Base-by-base conservation (phyloP, 2,329 filamentous ascomycete species). In the Hypoxylon sp. region DNA sequence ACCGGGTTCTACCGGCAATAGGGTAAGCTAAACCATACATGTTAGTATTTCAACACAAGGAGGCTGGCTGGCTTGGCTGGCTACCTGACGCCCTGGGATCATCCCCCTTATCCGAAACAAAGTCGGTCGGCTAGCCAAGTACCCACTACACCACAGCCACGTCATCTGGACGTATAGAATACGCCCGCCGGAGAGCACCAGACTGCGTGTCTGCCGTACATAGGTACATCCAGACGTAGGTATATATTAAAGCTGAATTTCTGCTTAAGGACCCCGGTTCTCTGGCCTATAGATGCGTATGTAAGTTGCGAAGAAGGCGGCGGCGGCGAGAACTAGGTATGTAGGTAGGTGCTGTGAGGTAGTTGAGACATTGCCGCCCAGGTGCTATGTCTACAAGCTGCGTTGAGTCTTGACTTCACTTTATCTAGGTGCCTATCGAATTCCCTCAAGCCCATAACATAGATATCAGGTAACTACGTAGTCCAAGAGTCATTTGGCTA, bases 71-170 rank as follows among this genome's bases (percentile, higher is more conserved):
- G 40, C 37, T 42, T 35, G 33, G 31, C 37, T 17, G 13, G 13
- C 35, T 37, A 37, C 14, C 35, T n/a, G 13, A 25, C 25, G 25
- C 35, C 17, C 46, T 37, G 11, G 13, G 22, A 42, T 25, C 33
- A 42, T 27, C 17, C 37, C 40, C 25, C 54, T 46, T 57, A 57
- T 13, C 40, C 49, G 49, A 53, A 35, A 53, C 25, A 35, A 6
- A n/a, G 25, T 53, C 49, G 49, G 30, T 33, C 49, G 49, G 49
- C 49, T 53, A 53, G 6, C 5, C 3, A 11, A n/a, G 40, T 58
- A 49, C 35, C 55, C 55, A 58, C 55, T 35, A 35, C 40, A 58
- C 14, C 6, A 14, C n/a, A 58, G 42, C 55, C 55, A 58, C 55
- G 55, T 49, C 55, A 58, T 27, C 25, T 30, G 42, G 7, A 7